Evolutionary conservation across 257 asterid species (phyloP).

Genomic region (Gentiana macrophylla): DNA sequence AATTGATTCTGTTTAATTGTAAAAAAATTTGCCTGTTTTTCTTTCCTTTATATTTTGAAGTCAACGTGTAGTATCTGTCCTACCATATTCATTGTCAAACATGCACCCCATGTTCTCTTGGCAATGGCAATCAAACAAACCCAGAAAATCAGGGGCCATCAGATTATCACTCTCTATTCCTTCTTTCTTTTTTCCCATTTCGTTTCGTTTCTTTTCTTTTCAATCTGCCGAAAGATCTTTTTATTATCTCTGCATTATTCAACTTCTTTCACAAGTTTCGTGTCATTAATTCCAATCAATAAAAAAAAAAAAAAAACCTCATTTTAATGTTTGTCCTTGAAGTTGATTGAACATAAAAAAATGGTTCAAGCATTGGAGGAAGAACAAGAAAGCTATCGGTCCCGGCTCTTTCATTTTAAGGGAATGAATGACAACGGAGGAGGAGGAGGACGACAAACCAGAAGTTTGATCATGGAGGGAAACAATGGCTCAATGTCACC

Average conservation of each 20-base stretch:
- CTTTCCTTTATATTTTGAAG: neutral
- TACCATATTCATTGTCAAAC: conserved; percentile 10
- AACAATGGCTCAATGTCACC: neutral
- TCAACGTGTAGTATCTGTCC: conserved; percentile 9
- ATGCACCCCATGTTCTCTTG: conserved; percentile 27
- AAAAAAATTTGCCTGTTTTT: too few species aligned
- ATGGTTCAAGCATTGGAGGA: conserved; percentile 53
- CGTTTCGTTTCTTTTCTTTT: neutral
- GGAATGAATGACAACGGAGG: conserved; percentile 24
- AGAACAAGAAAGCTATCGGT: conserved; percentile 21
- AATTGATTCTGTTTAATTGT: too few species aligned
- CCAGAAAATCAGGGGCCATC: conserved; percentile 6
- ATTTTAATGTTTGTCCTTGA: conserved; percentile 2
- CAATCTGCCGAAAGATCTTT: neutral
- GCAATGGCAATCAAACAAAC: conserved; percentile 11
- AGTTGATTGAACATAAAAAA: neutral
- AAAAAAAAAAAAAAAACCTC: too few species aligned
- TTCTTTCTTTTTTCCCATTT: neutral
- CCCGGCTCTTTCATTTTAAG: conserved; percentile 14
- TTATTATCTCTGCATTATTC: neutral
- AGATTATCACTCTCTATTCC: conserved; percentile 4
- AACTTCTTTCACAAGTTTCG: neutral
- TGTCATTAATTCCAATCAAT: neutral
- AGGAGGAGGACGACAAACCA: conserved; percentile 6
- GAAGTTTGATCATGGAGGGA: conserved; percentile 9